Conservation (phyloP, 768 basidiomycete genomes). For the Inosperma sp. region DNA sequence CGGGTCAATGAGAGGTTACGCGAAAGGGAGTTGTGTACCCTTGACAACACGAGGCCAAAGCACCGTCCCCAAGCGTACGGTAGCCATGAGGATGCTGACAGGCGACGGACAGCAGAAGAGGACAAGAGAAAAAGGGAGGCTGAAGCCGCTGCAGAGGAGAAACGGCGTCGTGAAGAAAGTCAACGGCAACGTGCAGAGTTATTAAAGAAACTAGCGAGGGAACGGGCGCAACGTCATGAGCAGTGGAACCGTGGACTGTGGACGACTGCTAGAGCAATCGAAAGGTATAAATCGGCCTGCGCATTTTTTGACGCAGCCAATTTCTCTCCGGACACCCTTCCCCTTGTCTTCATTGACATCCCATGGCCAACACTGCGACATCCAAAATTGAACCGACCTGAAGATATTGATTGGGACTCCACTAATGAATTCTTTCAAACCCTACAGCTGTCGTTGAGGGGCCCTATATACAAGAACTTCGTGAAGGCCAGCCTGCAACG, state of each 20-base stretch:
- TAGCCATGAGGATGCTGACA: not conserved
- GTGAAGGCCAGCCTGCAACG: slow-evolving; percentile 67
- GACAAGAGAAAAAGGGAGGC: slow-evolving; percentile 49
- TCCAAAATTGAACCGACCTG: slow-evolving; percentile 48
- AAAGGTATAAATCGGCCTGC: slow-evolving; percentile 57
- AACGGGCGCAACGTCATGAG: slow-evolving; percentile 41
- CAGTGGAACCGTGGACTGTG: slow-evolving; percentile 60
- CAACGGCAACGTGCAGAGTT: slow-evolving; percentile 22
- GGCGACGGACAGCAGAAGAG: slow-evolving; percentile 10
- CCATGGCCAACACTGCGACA: slow-evolving; percentile 72
- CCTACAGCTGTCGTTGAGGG: slow-evolving; percentile 47
- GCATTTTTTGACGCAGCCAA: slow-evolving; percentile 61
- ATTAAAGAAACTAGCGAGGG: slow-evolving; percentile 19
- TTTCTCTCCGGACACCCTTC: slow-evolving; percentile 44
- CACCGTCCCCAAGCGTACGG: not conserved
- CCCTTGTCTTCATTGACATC: slow-evolving; percentile 56
- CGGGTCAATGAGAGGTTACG: slow-evolving; percentile 17
- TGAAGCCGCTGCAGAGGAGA: slow-evolving; percentile 18
- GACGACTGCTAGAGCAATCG: slow-evolving; percentile 62
- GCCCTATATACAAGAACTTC: slow-evolving; percentile 59
- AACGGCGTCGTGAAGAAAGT: slow-evolving; percentile 16
- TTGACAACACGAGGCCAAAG: slow-evolving; percentile 19
- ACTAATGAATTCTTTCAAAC: slow-evolving; percentile 68
- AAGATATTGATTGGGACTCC: slow-evolving; percentile 66
- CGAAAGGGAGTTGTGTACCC: slow-evolving; percentile 52